Evolutionary conservation across 306 rosid genomes (phyloP), one percentile per base, ranked within the genome.

Genomic region (Hylodesmum podocarpum): DNA sequence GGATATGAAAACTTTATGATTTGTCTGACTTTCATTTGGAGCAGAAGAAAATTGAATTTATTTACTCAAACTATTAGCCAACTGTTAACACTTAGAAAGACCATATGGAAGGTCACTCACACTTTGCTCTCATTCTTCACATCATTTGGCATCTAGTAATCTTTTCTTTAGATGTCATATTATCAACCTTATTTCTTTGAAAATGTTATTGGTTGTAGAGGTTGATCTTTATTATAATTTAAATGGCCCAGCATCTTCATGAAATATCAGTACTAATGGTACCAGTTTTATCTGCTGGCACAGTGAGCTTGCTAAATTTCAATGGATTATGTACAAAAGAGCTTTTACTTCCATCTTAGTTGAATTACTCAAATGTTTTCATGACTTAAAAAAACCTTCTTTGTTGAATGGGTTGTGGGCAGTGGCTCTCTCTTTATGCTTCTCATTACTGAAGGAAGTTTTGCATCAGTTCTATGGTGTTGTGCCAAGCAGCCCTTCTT

Each of bases 401-500:
- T 63, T 65, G 13, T 63, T 65, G 47, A 11, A 63, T 63, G 27
- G 68, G 25, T 34, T 34, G 68, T 18, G 25, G 50, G 39, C 50
- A 37, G 51, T 37, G 33, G 18, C 31, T 19, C 47, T 19, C 47
- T 64, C 70, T 37, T 36, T 62, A 6, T 19, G 28, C 29, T 63
- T 39, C 11, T 36, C 3, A 13, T 24, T 41, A 40, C 68, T 39
- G 18, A 19, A 41, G 49, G 24, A 66, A 50, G 31, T 41, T 54
- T 4, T 73, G 61, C 72, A 19, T 19, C 8, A 37, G 54, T 57
- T 21, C 70, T 43, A 66, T 50, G 59, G 59, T 73, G 61, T 44
- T 80, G 54, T 37, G 69, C 25, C 21, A 43, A 53, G 54, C 25
- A 40, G 22, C 54, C 22, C n/a, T 27, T 18, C 28, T 39, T 58